A percentile compares a stretch with the other conserved stretches of the same genome.
Conservation (phyloP, 768 basidiomycete species). For the Mycena alexandri region DNA sequence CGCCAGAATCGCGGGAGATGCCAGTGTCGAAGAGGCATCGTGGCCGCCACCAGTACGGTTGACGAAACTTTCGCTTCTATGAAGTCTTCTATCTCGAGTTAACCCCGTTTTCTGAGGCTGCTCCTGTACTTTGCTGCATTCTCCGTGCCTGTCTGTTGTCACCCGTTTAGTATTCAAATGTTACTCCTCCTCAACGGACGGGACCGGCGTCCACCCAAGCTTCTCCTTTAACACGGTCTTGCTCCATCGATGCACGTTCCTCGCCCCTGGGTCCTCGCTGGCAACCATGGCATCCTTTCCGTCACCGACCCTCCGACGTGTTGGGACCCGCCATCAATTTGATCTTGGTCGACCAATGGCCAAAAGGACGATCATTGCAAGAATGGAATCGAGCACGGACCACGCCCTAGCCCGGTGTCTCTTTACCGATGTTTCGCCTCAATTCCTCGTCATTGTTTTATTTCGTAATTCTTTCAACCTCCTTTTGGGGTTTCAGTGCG, state of each 20-base stretch:
- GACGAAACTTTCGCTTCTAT: conserved; percentile 9
- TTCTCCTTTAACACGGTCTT: too few relatives aligned
- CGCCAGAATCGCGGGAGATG: conserved; percentile 12
- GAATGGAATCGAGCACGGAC: conserved; percentile 1
- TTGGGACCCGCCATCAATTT: neutral
- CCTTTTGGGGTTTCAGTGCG: too few relatives aligned
- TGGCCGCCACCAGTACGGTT: conserved; percentile 1
- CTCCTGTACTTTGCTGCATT: too few relatives aligned
- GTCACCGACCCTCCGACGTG: neutral
- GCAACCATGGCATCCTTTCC: conserved; percentile 12
- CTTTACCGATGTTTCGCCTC: too few relatives aligned
- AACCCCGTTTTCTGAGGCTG: neutral
- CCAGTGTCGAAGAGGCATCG: neutral
- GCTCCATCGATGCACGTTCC: too few relatives aligned
- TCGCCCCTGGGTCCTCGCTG: neutral
- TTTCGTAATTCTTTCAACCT: too few relatives aligned
- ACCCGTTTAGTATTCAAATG: too few relatives aligned
- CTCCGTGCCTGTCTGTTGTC: too few relatives aligned
- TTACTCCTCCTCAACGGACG: too few relatives aligned
- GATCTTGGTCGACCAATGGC: conserved; percentile 23
- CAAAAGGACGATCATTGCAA: conserved; percentile 4
- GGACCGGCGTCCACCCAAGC: too few relatives aligned
- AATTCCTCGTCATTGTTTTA: too few relatives aligned
- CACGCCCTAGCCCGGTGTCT: too few relatives aligned
- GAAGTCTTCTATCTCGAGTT: neutral